Evolutionary conservation across 306 rosid genomes (phyloP), one percentile per base, ranked within the genome.

Genomic region (Fragaria ananassa): DNA sequence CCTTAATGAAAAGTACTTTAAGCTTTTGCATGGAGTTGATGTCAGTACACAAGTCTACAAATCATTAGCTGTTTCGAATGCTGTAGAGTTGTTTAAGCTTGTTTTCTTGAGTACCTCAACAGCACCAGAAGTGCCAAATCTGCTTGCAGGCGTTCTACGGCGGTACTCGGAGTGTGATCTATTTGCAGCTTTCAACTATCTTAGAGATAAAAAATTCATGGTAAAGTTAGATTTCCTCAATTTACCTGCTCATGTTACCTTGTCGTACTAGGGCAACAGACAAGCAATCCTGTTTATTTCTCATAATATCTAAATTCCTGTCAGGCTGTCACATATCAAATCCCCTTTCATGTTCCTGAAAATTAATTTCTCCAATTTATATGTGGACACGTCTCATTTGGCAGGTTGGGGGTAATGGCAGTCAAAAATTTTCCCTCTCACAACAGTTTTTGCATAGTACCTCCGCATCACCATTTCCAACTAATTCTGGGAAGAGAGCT

Each of bases 21-120:
- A 83, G 85, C 85, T 89, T 84, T 76, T 90, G 78, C 83, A 79
- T 77, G 82, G 82, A 71, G 85, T 85, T 70, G 82, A 83, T 83
- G 84, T 79, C 71, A 79, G 81, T 74, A 85, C 84, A 85, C 87
- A 87, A 83, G 91, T 92, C 61, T 76, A 85, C 45, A 87, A 89
- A 73, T 92, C 99, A 58, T 81, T 95, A 89, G 97, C 99, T 72
- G 83, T 95, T 83, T 89, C 99, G 69, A 95, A 90, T 86, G 97
- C 91, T 47, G 96, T 95, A 79, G 97, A 95, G 89, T 90, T 95
- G 51, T 95, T 95, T 87, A 95, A 95, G 89, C 97, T 95, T 81
- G 91, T 95, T 72, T 95, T 95, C 78, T 78, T 92, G 76, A 90
- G 96, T 84, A 89, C 90, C 83, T 88, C 97, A 63, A 80, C 87